Conservation (phyloP, 2,329 filamentous ascomycete species). For the Taxawa tesnikishii region DNA sequence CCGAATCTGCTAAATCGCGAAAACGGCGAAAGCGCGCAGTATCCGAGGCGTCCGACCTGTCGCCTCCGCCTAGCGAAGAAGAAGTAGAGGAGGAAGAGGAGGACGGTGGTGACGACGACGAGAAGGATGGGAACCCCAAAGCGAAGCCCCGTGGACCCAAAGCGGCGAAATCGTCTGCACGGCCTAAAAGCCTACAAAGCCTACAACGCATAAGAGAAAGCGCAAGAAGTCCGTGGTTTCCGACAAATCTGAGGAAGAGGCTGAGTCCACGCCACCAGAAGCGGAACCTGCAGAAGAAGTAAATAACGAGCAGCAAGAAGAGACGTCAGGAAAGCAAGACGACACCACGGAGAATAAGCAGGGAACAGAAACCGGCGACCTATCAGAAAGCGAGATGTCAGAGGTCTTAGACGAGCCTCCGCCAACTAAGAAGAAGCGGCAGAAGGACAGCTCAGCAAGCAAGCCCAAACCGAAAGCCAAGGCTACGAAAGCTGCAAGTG, state of each 20-base stretch:
- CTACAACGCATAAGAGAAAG: constrained; percentile 6
- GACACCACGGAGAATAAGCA: no score
- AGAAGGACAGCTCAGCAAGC: constrained; percentile 19
- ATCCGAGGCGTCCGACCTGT: constrained; percentile 5
- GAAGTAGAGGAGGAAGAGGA: constrained; percentile 9
- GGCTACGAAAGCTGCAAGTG: constrained; percentile 16
- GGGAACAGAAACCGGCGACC: no score
- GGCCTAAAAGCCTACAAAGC: constrained; percentile 4
- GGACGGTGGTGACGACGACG: constrained; percentile 7
- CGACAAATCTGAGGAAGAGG: no score
- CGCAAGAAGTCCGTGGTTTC: no score
- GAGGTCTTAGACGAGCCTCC: constrained; percentile 67
- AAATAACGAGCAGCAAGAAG: no score
- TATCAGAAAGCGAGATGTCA: constrained; percentile 52
- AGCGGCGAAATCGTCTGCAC: no score
- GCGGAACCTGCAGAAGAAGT: no score
- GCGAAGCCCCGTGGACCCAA: no score
- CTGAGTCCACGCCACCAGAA: no score
- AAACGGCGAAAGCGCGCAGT: constrained; percentile 6
- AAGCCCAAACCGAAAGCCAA: constrained; percentile 30
- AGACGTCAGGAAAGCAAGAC: no score
- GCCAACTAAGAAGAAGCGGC: constrained; percentile 42
- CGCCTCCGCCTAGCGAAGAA: neutral
- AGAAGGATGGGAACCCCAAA: no score
- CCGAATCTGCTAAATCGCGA: neutral